Evolutionary conservation across 768 basidiomycete species (phyloP), one percentile per base, ranked within the genome.

Genomic region (Pleurotus djamor): DNA sequence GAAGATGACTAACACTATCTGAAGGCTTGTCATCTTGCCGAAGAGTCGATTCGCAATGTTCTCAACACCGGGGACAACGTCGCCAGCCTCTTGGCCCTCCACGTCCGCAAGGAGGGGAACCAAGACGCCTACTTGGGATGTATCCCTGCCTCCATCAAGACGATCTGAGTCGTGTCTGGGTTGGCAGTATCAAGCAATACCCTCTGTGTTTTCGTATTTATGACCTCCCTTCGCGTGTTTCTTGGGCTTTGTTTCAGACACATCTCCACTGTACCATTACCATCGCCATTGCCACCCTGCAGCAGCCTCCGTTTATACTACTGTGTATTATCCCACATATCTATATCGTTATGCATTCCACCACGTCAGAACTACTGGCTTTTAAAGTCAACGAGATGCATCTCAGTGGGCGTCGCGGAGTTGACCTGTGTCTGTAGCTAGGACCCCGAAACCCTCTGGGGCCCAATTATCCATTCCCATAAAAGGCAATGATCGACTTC

Each of bases 51-150:
- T 48, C 74, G 78, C 9, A 80, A 83, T 60, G 88, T 91, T 28
- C 77, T 93, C 43, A 82, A 88, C 67, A 85, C 84, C 16, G 81
- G 76, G 59, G 87, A 91, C 73, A 92, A 93, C 55, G 78, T 79
- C 10, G 70, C 81, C 32, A 79, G 80, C 48, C 83, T 93, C 48
- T 82, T 93, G 55, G 82, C 80, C 41, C 77, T 92, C 45, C 91
- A 92, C 67, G 65, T 67, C 10, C 67, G 75, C 14, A 56, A 56
- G 38, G 28, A 12, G 13, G 41, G 10, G 54, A 41, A 56, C n/a
- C 37, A 56, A 32, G 54, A 56, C 44, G 54, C 44, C 36, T 41
- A 56, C 41, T 14, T 56, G 12, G 76, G 75, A 35, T 73, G 77
- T 58, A 63, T 70, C 36, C 57, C 70, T 35, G 60, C 71, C 52